Evolutionary conservation across 345 rosid species (phyloP).

Genomic region (Brassica carinata): DNA sequence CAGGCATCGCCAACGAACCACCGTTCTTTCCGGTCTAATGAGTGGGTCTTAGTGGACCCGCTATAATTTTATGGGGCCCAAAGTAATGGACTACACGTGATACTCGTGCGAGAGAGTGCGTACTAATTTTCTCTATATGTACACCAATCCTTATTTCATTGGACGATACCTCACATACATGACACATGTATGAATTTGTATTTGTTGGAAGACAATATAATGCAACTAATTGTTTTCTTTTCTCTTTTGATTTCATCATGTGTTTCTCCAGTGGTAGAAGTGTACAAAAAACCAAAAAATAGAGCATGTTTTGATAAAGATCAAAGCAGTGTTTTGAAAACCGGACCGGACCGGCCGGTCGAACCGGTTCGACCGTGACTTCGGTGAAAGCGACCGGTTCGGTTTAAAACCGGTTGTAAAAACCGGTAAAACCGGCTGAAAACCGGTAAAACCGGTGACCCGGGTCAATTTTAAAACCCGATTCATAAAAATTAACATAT

Average conservation of each 20-base stretch:
- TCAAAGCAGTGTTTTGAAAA: too few relatives aligned
- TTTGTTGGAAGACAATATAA: background rate
- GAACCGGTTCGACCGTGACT: too few relatives aligned
- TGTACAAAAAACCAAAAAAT: background rate
- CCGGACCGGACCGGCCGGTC: too few relatives aligned
- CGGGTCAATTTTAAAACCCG: too few relatives aligned
- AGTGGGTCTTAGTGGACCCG: conserved; percentile 16
- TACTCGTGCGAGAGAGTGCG: conserved; percentile 21
- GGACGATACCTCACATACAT: background rate
- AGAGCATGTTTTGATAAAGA: background rate
- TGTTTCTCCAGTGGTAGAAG: background rate
- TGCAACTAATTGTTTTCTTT: background rate
- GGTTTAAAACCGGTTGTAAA: too few relatives aligned
- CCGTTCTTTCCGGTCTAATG: conserved; percentile 31
- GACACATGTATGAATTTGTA: conserved; percentile 8
- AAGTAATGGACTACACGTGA: conserved; percentile 35
- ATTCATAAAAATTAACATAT: too few relatives aligned
- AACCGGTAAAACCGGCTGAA: too few relatives aligned
- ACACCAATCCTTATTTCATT: conserved; percentile 22
- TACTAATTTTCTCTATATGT: background rate
- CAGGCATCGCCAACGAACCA: conserved; percentile 39
- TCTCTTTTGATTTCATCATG: background rate
- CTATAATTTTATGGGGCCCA: conserved; percentile 22
- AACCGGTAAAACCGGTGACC: too few relatives aligned
- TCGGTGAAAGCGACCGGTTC: too few relatives aligned